Base-by-base conservation (phyloP, 768 basidiomycete genomes). In the Vishniacozyma victoriae region DNA sequence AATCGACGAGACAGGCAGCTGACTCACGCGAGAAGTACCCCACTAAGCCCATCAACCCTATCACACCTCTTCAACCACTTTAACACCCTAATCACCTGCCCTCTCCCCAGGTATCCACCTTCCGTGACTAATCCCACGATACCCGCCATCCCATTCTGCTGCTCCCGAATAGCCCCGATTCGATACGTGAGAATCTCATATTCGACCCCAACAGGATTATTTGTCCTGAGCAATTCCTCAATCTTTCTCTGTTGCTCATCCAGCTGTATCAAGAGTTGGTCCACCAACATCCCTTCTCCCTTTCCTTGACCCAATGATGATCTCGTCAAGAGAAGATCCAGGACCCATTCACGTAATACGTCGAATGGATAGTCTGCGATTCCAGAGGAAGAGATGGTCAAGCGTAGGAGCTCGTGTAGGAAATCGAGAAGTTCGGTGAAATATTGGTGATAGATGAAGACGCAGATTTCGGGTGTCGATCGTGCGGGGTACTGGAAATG, bases 51-150 rank as follows among this genome's bases (percentile, higher is more conserved):
- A 46, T 68, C 66, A 36, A 59, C 35, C 46, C 53, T 43, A 5
- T 60, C 55, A 5, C 24, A 29, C 46, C 59, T 60, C 50, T 60
- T 64, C 45, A 68, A 43, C 66, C 66, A 68, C 40, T 62, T 62
- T 16, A 68, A 15, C 23, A 64, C 35, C 39, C 53, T 59, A 18
- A 64, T 29, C 26, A 68, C 60, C 47, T 64, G 57, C 4, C 60
- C 60, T 50, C 59, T 52, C 1, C 62, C 59, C 48, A 68, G 16
- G 36, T 57, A 35, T 19, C 62, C 62, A 16, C 53, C 48, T 25
- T 58, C 48, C 2, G 62, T 50, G 2, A 68, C 47, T 6, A 43
- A 20, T 1, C 40, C 38, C 37, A 68, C 35, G 2, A 62, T 49
- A 25, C 60, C 48, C 14, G 37, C 52, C 48, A 68, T 40, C 49